Evolutionary conservation across 192 early-diverging fungal species (phyloP), one percentile per base, ranked within the genome.

Genomic region (Backusella tarrabulga): DNA sequence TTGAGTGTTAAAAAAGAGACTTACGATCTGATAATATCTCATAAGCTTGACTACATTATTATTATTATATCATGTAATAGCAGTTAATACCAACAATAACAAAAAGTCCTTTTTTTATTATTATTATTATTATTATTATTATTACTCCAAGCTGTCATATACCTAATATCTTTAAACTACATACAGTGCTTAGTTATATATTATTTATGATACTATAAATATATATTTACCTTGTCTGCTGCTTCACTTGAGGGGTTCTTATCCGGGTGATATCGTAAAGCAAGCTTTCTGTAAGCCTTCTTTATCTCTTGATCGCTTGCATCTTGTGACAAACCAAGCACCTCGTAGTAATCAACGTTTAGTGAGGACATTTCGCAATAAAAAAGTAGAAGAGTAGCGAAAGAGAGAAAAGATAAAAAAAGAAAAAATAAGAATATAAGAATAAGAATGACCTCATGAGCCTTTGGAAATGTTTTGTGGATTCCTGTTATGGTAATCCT

Each of bases 301-400:
- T 98, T 99, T 78, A 99, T 87, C 71, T 98, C 94, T 73, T 84
- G 71, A 38, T 97, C 94, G 67, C 85, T 87, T 70, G 93, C 95
- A 14, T 68, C 71, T 11, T 95, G 90, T 71, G 85, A 68, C 70
- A 98, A 91, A 70, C 90, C 97, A 38, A 99, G 90, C n/a, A 90
- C 79, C 34, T 99, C 95, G 87, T 99, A 99, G 68, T 71, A 71
- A 46, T 71, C 70, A 23, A 70, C 17, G 2, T 7, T 12, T 32
- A 29, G 1, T 71, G 38, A 29, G 4, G 70, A 15, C 70, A 71
- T 71, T 71, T 44, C 5, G n/a, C 2, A 40, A 23, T 23, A 71
- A 71, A 40, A 41, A 41, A 15, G 7, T 19, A 42, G 26, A 41
- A 11, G 15, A 29, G 19, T 11, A 34, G 6, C 11, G 1, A 34